phyloP scores from a whole-genome alignment of 768 basidiomycete genomes.

The Calocera cornea region DNA sequence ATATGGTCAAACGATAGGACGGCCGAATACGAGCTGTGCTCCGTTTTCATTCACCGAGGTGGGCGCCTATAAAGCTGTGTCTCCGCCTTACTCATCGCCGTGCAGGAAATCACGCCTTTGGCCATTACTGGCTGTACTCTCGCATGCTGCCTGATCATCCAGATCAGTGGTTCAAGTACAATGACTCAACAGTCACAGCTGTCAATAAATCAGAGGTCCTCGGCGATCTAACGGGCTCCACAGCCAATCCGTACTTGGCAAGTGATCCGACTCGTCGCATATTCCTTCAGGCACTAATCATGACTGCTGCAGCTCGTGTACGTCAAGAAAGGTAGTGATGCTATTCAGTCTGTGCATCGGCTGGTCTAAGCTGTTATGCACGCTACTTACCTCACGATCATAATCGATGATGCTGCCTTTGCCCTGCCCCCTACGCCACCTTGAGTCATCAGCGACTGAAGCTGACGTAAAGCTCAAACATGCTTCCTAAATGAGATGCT shows the following conservation, averaged over 20 bases:
- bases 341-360: constrained; percentile 46
- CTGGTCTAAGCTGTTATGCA: background rate
- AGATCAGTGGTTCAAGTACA: constrained; percentile 92
- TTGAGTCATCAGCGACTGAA: background rate
- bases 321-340: constrained; percentile 61
- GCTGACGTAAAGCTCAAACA: background rate
- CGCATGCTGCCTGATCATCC: constrained; percentile 66
- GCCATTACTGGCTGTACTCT: constrained; percentile 95
- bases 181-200: constrained; percentile 72
- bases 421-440: background rate
- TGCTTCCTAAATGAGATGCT: background rate
- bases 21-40: constrained; percentile 77
- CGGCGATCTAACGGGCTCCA: constrained; percentile 77
- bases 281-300: background rate
- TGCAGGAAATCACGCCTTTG: constrained; percentile 26
- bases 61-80: background rate
- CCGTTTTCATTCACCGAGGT: constrained; percentile 40
- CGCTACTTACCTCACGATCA: background rate
- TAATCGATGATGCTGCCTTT: background rate
- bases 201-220: constrained; percentile 73
- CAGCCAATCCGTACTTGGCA: constrained; percentile 82
- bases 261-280: constrained; percentile 19
- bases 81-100: background rate
- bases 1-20: constrained; percentile 57
- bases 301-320: constrained; percentile 54